Base-by-base conservation (phyloP, 257 asterid species). In the Galeopsis tetrahit region DNA sequence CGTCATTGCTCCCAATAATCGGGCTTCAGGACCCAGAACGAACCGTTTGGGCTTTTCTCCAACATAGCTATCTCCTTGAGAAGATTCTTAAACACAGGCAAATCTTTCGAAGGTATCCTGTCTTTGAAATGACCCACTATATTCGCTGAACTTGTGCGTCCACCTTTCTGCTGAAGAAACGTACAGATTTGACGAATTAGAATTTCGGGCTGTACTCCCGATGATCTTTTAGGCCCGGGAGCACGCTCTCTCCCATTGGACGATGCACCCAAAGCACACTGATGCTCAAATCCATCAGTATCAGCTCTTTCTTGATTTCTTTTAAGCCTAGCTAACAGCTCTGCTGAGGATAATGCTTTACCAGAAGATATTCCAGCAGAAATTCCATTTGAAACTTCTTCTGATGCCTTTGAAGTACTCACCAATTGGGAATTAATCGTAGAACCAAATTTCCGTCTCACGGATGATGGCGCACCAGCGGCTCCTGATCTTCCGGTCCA, bases 401-500 rank as follows among this genome's bases (percentile, higher is more conserved):
- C 88, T 13, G 84, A 60, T 66, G 88, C 60, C 75, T 61, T 83
- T 66, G 96, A 77, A 68, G 66, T 79, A 39, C 77, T 72, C 13
- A 69, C 75, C 72, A 91, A 57, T 66, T 75, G 90, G 66, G 87
- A 51, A 71, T 86, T 89, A 40, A 87, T 64, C 1, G 98, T 79
- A 9, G 96, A 88, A 58, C 99, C 99, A 62, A 94, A 94, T 86
- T 85, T 89, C 72, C 84, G 84, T 72, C 75, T 82, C 38, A 79
- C 75, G 15, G 96, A 84, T 59, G 90, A 78, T 13, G 97, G 99
- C 65, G 92, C 99, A 68, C 99, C 99, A 28, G 99, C 99, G 31
- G 92, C 87, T 66, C 99, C 99, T 40, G 97, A 83, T 85, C 56
- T 84, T 51, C 99, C 99, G 0, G 99, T 94, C 99, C 99, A 94